Base-by-base conservation (phyloP, 2,329 filamentous ascomycete genomes). In the Nigrospora oryzae region DNA sequence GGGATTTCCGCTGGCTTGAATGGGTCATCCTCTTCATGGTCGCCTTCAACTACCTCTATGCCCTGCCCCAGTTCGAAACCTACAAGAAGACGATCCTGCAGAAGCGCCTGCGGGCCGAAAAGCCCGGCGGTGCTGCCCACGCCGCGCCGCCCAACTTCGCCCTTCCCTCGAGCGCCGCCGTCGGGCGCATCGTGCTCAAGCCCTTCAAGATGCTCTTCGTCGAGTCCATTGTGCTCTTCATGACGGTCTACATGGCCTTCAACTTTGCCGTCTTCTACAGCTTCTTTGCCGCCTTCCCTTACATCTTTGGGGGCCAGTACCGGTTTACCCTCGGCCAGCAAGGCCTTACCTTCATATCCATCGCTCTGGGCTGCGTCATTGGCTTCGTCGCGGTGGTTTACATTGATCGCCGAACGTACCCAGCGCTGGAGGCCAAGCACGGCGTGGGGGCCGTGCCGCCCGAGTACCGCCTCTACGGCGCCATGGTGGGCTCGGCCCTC, bases 181-280 rank as follows among this genome's bases (percentile, higher is more conserved):
- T 28, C 23, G 10, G 10, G 23, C 23, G 23, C 23, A 28, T 28
- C 5, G 56, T 77, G 1, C 48, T 75, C 14, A 65, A 76, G 11
- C 78, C 78, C 0, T 15, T 81, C 1, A 68, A 71, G 38, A 80
- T 86, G 68, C 66, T 84, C 8, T 55, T 80, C 36, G 71, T 73
- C 1, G 81, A 85, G 52, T 80, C 81, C 3, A 81, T 85, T 34
- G 74, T 83, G 2, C 71, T 73, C 11, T 77, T 81, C 44, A 59
- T 70, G 34, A 70, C 67, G 36, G 53, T 78, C 0, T 78, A 77
- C 51, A 65, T 71, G 0, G 62, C 73, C 0, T 71, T 68, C 52
- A 67, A 70, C 43, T 78, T 77, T 44, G 74, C 69, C 5, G 71
- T 73, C 0, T 60, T 77, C 1, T 78, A 73, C 49, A 68, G 62